phyloP scores from a whole-genome alignment of 2,329 filamentous ascomycete species.

The Curvularia lunata region DNA sequence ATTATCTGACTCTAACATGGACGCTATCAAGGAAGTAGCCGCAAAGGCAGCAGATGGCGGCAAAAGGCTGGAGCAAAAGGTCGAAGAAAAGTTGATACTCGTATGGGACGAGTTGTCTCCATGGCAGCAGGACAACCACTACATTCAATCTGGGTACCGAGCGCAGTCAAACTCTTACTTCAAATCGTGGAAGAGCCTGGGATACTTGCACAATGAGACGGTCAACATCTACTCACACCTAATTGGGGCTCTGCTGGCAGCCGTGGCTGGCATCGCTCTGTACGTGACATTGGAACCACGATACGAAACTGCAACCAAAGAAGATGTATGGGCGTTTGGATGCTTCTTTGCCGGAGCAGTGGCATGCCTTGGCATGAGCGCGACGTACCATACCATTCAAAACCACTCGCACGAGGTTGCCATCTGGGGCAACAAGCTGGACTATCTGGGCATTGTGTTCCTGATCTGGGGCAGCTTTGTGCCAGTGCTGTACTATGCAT shows the following conservation, averaged over 20 bases:
- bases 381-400: slow-evolving; percentile 81
- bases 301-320: slow-evolving; percentile 43
- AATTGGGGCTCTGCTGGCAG: slow-evolving; percentile 46
- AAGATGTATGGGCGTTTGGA: slow-evolving; percentile 47
- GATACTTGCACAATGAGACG: slow-evolving; percentile 71
- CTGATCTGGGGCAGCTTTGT: slow-evolving; percentile 92
- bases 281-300: slow-evolving; percentile 37
- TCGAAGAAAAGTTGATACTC: slow-evolving; percentile 57
- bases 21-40: slow-evolving; percentile 28
- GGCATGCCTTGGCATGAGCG: slow-evolving; percentile 56
- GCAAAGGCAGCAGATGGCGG: slow-evolving; percentile 24
- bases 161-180: slow-evolving; percentile 66
- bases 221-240: slow-evolving; percentile 77
- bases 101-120: slow-evolving; percentile 52
- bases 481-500: slow-evolving; percentile 72
- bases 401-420: slow-evolving; percentile 84
- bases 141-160: slow-evolving; percentile 71
- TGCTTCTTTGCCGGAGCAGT: slow-evolving; percentile 52
- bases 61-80: slow-evolving; percentile 39
- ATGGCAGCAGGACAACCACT: slow-evolving; percentile 69
- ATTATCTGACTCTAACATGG: slow-evolving; percentile 21
- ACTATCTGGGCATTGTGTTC: slow-evolving; percentile 92
- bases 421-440: slow-evolving; percentile 87
- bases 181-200: slow-evolving; percentile 63
- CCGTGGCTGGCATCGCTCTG: slow-evolving; percentile 27